Evolutionary conservation across 192 early-diverging fungal species (phyloP).

Genomic region (Umbelopsis sp.): DNA sequence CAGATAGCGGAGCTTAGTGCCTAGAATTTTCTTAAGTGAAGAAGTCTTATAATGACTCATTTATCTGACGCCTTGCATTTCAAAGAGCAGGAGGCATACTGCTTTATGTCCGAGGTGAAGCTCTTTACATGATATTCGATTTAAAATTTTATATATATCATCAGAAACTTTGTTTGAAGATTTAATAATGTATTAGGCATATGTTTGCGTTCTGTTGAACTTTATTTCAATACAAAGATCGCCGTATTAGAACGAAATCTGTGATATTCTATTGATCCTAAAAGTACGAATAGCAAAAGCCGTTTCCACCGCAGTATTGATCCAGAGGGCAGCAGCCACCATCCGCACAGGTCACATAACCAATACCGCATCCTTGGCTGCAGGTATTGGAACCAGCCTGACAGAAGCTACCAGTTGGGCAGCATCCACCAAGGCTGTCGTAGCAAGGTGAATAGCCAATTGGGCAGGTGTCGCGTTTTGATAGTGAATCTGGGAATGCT

Average conservation of each 20-base stretch:
- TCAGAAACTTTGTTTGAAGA: too few species aligned
- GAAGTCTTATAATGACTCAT: too few species aligned
- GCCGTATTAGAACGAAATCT: not conserved
- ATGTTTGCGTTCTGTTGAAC: too few species aligned
- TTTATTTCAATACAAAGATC: too few species aligned
- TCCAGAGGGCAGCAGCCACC: not conserved
- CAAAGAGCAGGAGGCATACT: too few species aligned
- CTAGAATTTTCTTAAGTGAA: too few species aligned
- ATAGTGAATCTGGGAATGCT: not conserved
- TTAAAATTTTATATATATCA: too few species aligned
- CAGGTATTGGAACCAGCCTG: not conserved
- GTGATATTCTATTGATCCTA: not conserved
- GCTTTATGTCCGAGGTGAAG: too few species aligned
- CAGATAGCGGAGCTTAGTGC: too few species aligned
- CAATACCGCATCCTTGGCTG: not conserved
- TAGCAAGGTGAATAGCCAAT: not conserved
- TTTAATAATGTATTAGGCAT: too few species aligned
- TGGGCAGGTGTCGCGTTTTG: not conserved
- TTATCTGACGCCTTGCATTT: too few species aligned
- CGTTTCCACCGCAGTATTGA: not conserved
- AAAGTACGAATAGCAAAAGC: not conserved
- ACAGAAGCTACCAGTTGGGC: not conserved
- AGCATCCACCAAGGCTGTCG: not conserved
- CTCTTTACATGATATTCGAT: too few species aligned
- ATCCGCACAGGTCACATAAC: not conserved